These are phyloP conservation scores for Kurtzmaniella quercitrusa DNA, from an alignment of 1,139 yeast genomes.

Conservation along the genomic window DNA sequence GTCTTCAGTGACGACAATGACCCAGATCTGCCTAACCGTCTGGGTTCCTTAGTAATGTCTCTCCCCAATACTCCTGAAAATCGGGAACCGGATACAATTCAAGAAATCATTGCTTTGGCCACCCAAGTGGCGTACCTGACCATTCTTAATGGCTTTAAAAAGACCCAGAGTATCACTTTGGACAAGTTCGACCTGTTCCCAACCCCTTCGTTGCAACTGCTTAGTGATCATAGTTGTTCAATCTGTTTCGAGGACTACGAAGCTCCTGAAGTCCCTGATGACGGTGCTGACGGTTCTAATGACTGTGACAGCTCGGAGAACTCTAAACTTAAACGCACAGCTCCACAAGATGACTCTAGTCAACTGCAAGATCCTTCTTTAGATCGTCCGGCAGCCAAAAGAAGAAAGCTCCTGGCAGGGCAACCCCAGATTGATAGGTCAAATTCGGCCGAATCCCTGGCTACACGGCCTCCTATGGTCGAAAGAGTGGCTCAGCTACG, in stretches of 20 bases:
- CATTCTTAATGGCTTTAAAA: slow-evolving; percentile 42
- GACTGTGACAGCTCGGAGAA: not conserved
- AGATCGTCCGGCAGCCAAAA: not conserved
- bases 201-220: slow-evolving; percentile 22
- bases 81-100: slow-evolving; percentile 48
- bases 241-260: slow-evolving; percentile 61
- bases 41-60: slow-evolving; percentile 56
- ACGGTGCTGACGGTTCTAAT: not conserved
- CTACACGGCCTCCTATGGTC: not conserved
- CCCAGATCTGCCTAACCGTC: slow-evolving; percentile 38
- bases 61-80: slow-evolving; percentile 62
- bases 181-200: slow-evolving; percentile 51
- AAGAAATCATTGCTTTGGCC: slow-evolving; percentile 59
- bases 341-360: not conserved
- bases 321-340: not conserved
- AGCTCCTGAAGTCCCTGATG: not conserved
- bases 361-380: too few relatives aligned
- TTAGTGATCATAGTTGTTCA: slow-evolving; percentile 45
- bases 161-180: slow-evolving; percentile 46
- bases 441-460: not conserved
- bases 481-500: not conserved
- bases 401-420: not conserved
- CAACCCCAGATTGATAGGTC: not conserved
- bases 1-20: slow-evolving; percentile 41
- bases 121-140: slow-evolving; percentile 68